Evolutionary conservation across 2,329 filamentous ascomycete species (phyloP).

Genomic region (Phialophora tarda): DNA sequence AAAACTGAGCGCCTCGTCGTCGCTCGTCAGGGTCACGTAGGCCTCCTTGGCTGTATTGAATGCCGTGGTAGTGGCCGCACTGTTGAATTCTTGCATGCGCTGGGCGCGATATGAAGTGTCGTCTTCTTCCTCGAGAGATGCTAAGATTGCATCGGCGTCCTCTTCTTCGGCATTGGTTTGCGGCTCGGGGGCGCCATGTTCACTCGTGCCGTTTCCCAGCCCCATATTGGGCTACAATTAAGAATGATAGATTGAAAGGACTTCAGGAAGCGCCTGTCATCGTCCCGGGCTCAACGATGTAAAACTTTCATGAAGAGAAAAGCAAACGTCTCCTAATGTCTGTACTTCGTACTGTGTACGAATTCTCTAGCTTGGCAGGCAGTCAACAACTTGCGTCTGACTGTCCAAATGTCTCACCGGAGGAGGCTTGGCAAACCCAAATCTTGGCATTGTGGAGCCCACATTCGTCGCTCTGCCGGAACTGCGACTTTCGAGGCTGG

Average conservation of each 20-base stretch:
- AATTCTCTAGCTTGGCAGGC: neutral
- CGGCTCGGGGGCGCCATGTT: neutral
- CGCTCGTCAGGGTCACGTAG: constrained; percentile 53
- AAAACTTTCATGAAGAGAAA: neutral
- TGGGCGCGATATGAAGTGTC: constrained; percentile 60
- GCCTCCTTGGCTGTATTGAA: constrained; percentile 35
- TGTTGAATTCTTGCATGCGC: constrained; percentile 32
- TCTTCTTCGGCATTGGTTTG: constrained; percentile 56
- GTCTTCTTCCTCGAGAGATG: constrained; percentile 60
- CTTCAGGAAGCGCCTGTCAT: neutral
- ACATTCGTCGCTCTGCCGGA: constrained; percentile 9
- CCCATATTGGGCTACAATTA: neutral
- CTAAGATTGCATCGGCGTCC: constrained; percentile 66
- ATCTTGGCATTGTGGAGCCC: constrained; percentile 23
- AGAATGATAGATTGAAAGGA: neutral
- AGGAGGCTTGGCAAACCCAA: constrained; percentile 4
- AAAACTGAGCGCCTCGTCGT: constrained; percentile 64
- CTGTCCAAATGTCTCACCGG: neutral
- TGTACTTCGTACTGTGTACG: neutral
- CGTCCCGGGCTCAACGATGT: neutral
- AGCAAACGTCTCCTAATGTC: neutral
- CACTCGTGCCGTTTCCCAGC: neutral
- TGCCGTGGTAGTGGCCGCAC: constrained; percentile 23
- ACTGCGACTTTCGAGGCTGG: constrained; percentile 27
- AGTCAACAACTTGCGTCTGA: neutral